Percentiles rank a stretch among this genome's conserved stretches.
Conservation (phyloP, 2,329 filamentous ascomycete species). For the Botryotinia calthae region DNA sequence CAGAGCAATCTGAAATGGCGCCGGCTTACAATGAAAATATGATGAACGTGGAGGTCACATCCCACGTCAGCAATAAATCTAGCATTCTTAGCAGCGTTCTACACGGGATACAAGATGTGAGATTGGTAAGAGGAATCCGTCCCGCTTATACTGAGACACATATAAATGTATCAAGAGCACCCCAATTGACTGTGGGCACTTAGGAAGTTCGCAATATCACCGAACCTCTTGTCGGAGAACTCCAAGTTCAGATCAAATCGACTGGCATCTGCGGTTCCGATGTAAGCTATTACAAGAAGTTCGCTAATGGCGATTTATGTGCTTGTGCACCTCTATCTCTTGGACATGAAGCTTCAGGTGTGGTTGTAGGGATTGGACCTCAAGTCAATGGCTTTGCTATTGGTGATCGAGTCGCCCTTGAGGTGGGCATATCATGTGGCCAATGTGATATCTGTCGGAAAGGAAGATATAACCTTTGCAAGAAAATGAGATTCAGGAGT, state of each 20-base stretch:
- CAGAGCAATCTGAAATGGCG: constrained; percentile 26
- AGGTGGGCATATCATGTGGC: constrained; percentile 91
- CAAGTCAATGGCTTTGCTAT: constrained; percentile 51
- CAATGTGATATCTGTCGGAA: constrained; percentile 86
- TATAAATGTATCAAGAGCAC: background rate
- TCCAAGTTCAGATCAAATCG: constrained; percentile 63
- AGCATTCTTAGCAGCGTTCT: constrained; percentile 53
- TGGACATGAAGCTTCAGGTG: constrained; percentile 60
- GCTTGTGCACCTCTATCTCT: constrained; percentile 63
- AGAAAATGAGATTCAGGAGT: constrained; percentile 59
- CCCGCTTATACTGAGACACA: background rate
- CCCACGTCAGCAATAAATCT: constrained; percentile 22
- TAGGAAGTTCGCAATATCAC: constrained; percentile 51
- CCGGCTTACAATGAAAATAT: constrained; percentile 23
- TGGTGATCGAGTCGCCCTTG: constrained; percentile 65
- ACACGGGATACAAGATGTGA: constrained; percentile 55
- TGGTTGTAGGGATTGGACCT: constrained; percentile 55
- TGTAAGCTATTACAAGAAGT: constrained; percentile 70
- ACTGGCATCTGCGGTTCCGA: constrained; percentile 71
- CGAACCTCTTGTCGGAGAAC: constrained; percentile 47
- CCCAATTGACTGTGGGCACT: background rate
- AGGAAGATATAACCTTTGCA: constrained; percentile 69
- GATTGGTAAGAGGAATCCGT: constrained; percentile 48
- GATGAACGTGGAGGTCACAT: constrained; percentile 17
- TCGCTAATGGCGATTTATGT: constrained; percentile 68